Evolutionary conservation across 2,329 filamentous ascomycete genomes (phyloP).

Genomic region (Colletotrichum theobromicola): DNA sequence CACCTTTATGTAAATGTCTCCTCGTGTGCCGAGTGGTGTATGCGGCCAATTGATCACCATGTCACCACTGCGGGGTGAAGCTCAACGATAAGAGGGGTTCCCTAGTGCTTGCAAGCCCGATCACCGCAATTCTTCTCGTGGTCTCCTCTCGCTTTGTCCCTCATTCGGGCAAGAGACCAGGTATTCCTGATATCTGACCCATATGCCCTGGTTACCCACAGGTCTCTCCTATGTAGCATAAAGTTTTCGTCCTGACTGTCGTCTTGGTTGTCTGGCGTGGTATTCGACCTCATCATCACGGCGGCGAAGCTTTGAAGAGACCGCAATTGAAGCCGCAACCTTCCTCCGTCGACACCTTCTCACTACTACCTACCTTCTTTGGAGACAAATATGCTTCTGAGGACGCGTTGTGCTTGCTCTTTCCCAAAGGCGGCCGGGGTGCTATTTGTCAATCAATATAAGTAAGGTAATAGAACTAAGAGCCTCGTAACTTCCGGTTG

Average conservation of each 20-base stretch:
- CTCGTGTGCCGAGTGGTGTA: not conserved
- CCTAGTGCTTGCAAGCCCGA: not conserved
- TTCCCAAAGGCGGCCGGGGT: accelerated
- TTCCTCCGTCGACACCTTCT: not conserved
- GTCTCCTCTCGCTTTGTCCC: too few relatives aligned
- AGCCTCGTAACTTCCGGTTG: accelerated
- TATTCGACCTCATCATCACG: not conserved
- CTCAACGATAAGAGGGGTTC: not conserved
- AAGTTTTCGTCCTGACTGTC: not conserved
- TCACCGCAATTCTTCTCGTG: too few relatives aligned
- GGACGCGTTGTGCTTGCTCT: accelerated
- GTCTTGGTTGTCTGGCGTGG: not conserved
- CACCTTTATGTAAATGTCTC: not conserved
- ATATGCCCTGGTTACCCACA: accelerated
- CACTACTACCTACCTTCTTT: accelerated
- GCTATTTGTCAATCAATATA: accelerated
- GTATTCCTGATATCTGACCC: accelerated
- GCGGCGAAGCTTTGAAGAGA: accelerated
- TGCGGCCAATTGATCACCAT: not conserved
- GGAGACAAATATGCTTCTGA: accelerated
- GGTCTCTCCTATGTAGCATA: not conserved
- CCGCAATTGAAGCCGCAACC: accelerated
- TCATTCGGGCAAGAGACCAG: not conserved
- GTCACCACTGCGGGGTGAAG: too few relatives aligned
- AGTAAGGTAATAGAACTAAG: not conserved